Conservation (phyloP, 345 rosid genomes). For the Acer yangbiense region DNA sequence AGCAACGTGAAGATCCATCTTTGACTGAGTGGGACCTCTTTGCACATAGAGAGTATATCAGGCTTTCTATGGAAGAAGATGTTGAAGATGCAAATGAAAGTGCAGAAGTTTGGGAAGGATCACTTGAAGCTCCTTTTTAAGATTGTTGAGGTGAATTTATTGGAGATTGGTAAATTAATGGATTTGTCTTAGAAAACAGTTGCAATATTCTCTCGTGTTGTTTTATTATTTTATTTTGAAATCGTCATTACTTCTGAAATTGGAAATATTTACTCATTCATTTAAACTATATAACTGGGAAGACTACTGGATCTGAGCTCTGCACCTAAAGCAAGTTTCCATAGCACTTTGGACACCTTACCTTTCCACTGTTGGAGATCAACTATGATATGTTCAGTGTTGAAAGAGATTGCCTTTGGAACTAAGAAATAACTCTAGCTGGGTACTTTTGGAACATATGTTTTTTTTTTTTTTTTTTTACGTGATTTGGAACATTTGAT, state of each 20-base stretch:
- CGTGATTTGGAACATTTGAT: no score
- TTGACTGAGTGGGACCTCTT: constrained; percentile 80
- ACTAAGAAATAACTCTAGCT: no score
- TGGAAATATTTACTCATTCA: no score
- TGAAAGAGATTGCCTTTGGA: no score
- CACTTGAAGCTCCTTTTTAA: constrained; percentile 69
- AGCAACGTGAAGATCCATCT: constrained; percentile 73
- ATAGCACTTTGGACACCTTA: no score
- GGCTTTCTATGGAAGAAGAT: constrained; percentile 82
- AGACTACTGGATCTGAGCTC: no score
- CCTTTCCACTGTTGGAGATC: no score
- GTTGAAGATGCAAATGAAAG: constrained; percentile 79
- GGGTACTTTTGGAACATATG: no score
- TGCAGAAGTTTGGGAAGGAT: constrained; percentile 72
- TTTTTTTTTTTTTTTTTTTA: no score
- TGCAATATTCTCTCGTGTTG: not conserved
- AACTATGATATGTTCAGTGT: no score
- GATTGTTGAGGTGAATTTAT: constrained; percentile 19
- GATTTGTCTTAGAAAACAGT: not conserved
- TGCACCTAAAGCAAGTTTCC: no score
- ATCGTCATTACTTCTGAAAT: not conserved
- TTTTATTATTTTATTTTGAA: not conserved
- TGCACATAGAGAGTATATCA: constrained; percentile 70
- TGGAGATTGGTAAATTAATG: constrained; percentile 11
- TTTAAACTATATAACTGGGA: no score